Evolutionary conservation across 169 alveolate species (phyloP).

Genomic region (Plasmodium cynomolgi): DNA sequence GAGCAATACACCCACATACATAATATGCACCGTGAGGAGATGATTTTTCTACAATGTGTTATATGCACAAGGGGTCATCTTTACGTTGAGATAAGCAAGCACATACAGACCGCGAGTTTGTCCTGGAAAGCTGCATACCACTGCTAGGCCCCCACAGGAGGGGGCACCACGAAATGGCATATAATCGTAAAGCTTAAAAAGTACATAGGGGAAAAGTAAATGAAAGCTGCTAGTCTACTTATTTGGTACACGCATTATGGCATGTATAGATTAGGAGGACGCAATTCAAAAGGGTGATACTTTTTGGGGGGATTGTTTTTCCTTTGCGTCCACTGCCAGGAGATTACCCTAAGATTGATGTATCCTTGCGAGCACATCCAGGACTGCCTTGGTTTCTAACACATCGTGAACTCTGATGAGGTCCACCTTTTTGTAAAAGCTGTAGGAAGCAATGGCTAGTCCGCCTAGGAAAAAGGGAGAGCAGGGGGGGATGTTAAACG

Average conservation of each 20-base stretch:
- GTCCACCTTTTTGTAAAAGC: conserved; percentile 53
- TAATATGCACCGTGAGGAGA: background rate
- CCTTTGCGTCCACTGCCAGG: background rate
- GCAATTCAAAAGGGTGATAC: background rate
- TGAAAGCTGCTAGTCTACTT: background rate
- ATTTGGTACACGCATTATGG: background rate
- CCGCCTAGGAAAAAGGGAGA: conserved; percentile 19
- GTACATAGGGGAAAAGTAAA: background rate
- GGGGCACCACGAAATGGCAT: background rate
- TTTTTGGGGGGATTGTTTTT: background rate
- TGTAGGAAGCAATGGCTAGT: conserved; percentile 56
- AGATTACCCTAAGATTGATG: conserved; percentile 1
- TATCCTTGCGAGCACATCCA: conserved; percentile 41
- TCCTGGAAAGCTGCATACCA: background rate
- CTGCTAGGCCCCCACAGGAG: background rate
- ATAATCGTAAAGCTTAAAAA: background rate
- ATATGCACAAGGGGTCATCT: background rate
- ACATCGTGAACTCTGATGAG: conserved; percentile 68
- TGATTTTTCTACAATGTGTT: background rate
- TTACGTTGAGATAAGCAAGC: background rate
- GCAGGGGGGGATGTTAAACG: background rate
- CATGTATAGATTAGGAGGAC: background rate
- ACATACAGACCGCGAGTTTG: background rate
- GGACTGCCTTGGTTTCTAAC: conserved; percentile 49
- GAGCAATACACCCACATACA: background rate